Evolutionary conservation across 1,139 yeast genomes (phyloP).

Genomic region (Yamadazyma kanchanaburiensis): DNA sequence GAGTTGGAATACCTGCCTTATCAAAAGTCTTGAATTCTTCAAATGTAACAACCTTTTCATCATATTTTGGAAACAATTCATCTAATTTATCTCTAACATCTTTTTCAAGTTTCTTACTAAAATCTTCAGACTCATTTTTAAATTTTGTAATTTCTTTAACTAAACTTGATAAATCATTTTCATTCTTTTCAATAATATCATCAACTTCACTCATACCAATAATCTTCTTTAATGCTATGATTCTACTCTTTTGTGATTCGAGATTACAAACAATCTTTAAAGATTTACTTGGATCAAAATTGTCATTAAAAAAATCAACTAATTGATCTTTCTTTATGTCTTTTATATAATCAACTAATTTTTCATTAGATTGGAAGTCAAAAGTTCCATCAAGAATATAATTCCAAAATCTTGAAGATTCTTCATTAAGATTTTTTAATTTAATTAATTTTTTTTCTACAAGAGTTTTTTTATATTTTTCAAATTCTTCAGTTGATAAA

Average conservation of each 20-base stretch:
- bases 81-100: neutral
- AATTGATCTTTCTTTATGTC: constrained; percentile 56
- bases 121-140: constrained; percentile 4
- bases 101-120: constrained; percentile 1
- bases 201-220: constrained; percentile 22
- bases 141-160: constrained; percentile 12
- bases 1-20: constrained; percentile 29
- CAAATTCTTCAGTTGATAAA: constrained; percentile 61
- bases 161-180: constrained; percentile 15
- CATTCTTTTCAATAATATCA: constrained; percentile 15
- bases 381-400: constrained; percentile 73
- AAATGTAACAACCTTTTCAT: constrained; percentile 17
- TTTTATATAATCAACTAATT: constrained; percentile 56
- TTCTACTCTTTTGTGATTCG: constrained; percentile 51
- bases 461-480: constrained; percentile 66
- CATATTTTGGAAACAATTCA: constrained; percentile 23
- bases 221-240: constrained; percentile 19
- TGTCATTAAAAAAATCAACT: constrained; percentile 47
- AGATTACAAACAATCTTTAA: constrained; percentile 63
- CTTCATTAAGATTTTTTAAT: constrained; percentile 75
- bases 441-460: constrained; percentile 65
- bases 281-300: constrained; percentile 26
- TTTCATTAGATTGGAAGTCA: constrained; percentile 59
- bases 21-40: constrained; percentile 23
- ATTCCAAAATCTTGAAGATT: constrained; percentile 62